Conservation (phyloP, 2,329 filamentous ascomycete genomes). For the Talaromyces albobiverticillius region DNA sequence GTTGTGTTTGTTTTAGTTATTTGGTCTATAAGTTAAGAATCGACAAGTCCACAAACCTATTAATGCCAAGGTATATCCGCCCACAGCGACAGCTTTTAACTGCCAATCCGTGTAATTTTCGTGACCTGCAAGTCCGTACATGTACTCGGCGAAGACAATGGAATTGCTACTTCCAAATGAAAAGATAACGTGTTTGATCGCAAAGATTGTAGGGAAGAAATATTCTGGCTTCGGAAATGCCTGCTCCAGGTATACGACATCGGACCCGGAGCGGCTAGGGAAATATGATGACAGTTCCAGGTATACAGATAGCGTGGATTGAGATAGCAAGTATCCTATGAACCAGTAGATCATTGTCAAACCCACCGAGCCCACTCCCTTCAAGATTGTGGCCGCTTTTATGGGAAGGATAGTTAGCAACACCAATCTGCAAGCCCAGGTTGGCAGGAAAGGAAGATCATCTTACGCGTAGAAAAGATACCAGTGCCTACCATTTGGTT, state of each 20-base stretch:
- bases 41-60: constrained; percentile 43
- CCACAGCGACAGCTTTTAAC: constrained; percentile 30
- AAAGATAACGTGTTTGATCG: constrained; percentile 60
- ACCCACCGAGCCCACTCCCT: constrained; percentile 60
- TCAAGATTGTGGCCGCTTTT: constrained; percentile 58
- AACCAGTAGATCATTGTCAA: constrained; percentile 63
- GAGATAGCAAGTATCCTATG: constrained; percentile 59
- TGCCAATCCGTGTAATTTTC: constrained; percentile 23
- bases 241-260: constrained; percentile 68
- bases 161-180: constrained; percentile 67
- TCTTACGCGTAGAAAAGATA: constrained; percentile 63
- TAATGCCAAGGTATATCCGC: constrained; percentile 9
- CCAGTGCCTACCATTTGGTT: constrained; percentile 64
- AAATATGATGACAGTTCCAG: constrained; percentile 65
- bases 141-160: constrained; percentile 35
- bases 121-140: constrained; percentile 24
- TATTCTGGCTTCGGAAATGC: constrained; percentile 63
- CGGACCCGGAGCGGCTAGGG: constrained; percentile 62
- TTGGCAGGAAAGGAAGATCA: background rate
- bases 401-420: background rate
- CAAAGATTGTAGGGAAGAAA: constrained; percentile 63
- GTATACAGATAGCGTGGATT: constrained; percentile 57
- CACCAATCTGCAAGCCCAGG: background rate
- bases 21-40: background rate
- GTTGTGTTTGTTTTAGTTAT: background rate